phyloP scores from a whole-genome alignment of 495 filamentous ascomycete species.

The Xylaria intraflava region DNA sequence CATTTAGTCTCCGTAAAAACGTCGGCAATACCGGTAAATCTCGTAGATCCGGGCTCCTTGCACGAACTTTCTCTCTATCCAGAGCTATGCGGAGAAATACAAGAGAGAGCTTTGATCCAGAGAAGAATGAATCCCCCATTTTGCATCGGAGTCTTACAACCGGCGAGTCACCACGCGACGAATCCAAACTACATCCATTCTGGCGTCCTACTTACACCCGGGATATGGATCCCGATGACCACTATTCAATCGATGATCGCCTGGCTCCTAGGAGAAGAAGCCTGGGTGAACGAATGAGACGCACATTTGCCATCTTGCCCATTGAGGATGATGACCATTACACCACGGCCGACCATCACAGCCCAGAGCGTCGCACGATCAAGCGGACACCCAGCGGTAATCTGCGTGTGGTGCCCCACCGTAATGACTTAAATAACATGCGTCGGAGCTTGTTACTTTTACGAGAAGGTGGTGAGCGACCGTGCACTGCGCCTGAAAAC shows the following conservation, averaged over 20 bases:
- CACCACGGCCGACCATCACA: conserved; percentile 29
- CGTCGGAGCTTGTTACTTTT: conserved; percentile 11
- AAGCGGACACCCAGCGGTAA: conserved; percentile 44
- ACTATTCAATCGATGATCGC: conserved; percentile 39
- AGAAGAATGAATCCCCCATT: conserved; percentile 29
- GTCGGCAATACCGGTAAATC: conserved; percentile 50
- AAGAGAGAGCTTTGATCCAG: conserved; percentile 4
- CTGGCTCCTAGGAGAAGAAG: conserved; percentile 41
- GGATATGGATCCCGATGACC: conserved; percentile 47
- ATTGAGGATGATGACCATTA: conserved; percentile 32
- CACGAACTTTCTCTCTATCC: conserved; percentile 38
- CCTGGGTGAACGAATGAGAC: conserved; percentile 39
- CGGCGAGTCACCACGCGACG: conserved; percentile 39
- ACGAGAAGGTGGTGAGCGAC: conserved; percentile 20
- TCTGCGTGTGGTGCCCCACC: conserved; percentile 43
- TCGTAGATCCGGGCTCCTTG: conserved; percentile 34
- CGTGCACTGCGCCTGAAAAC: conserved; percentile 29
- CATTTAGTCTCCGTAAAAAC: conserved; percentile 50
- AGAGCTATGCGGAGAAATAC: conserved; percentile 17
- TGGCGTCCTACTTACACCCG: conserved; percentile 76
- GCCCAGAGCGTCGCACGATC: conserved; percentile 42
- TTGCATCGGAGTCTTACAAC: conserved; percentile 29
- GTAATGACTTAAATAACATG: conserved; percentile 35
- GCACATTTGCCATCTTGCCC: conserved; percentile 49
- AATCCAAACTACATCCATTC: conserved; percentile 64